Base-by-base conservation (phyloP, 768 basidiomycete species). In the Mycena albidolilacea region DNA sequence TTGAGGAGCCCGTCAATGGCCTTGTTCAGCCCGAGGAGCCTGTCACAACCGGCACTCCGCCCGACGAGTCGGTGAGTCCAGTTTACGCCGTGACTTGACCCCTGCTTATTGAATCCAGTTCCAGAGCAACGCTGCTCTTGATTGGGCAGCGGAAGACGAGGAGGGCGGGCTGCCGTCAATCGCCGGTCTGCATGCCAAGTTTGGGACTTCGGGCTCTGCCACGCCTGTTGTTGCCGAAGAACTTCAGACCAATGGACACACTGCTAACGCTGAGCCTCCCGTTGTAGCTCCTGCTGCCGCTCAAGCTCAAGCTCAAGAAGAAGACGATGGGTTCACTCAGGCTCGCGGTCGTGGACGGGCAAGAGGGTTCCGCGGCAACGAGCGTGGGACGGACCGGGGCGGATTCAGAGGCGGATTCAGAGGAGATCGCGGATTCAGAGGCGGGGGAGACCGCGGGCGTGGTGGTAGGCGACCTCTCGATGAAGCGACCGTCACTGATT, bases 91-190 rank as follows among this genome's bases (percentile, higher is more conserved):
- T 21, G 8, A 35, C 21, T 65, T 17, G 0, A 50, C 68, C 64
- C 76, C 68, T 63, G 44, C 44, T 54, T 54, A 41, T 55, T 62
- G 70, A 75, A 61, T 73, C 67, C 73, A 71, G 74, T 67, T 73
- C 35, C 75, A 76, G 64, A 79, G 76, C 77, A 78, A 77, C 60
- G 81, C 77, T n/a, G 82, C 89, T 37, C 86, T 96, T 68, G 92
- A 96, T 80, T 96, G 95, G 95, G 93, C 95, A 94, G 93, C 95
- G 17, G 91, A 90, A 52, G 93, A 95, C 68, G 93, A 94, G n/a
- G 92, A 92, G 73, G 89, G 86, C 19, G 93, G 89, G 7, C 88
- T 96, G 17, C 95, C 95, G n/a, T 85, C 93, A 0, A 92, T 96
- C 63, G 90, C 90, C 7, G 88, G 88, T 60, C 85, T 95, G 37